Percentiles rank a stretch among this genome's conserved stretches.
Conservation (phyloP, 2,329 filamentous ascomycete genomes). For the Colletotrichum sublineola region DNA sequence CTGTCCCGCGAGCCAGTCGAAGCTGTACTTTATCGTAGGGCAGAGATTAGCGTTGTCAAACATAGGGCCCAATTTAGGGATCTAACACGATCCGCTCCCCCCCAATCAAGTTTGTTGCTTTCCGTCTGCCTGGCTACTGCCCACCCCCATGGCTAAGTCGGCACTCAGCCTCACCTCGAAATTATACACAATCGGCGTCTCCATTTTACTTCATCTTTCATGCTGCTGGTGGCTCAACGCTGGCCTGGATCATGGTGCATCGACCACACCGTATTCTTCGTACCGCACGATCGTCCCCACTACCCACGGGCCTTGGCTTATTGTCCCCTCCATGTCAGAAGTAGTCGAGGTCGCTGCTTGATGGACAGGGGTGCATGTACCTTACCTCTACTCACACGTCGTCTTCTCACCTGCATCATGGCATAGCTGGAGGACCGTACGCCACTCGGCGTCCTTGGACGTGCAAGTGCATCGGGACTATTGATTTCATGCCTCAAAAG, state of each 20-base stretch:
- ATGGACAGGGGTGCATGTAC: constrained; percentile 28
- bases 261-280: constrained; percentile 23
- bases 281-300: constrained; percentile 19
- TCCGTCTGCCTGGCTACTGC: constrained; percentile 34
- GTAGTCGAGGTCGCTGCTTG: constrained; percentile 15
- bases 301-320: constrained; percentile 11
- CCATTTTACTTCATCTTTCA: constrained; percentile 6
- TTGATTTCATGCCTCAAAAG: constrained; percentile 25
- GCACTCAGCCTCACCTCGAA: constrained; percentile 34
- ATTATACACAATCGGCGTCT: constrained; percentile 5
- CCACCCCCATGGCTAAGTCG: constrained; percentile 4
- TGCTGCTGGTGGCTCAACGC: not conserved
- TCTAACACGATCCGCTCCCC: constrained; percentile 30
- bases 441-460: constrained; percentile 20
- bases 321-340: constrained; percentile 41
- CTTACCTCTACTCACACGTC: constrained; percentile 28
- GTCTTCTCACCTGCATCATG: constrained; percentile 34
- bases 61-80: constrained; percentile 32
- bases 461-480: constrained; percentile 37
- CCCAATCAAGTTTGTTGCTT: constrained; percentile 10
- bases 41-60: constrained; percentile 14
- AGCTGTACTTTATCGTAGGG: constrained; percentile 3
- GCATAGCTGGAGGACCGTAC: constrained; percentile 14
- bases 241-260: constrained; percentile 5
- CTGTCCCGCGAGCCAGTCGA: constrained; percentile 24